These are phyloP conservation scores for Flaveria robusta DNA, from an alignment of 129 eudicot species.

Conservation along the genomic window DNA sequence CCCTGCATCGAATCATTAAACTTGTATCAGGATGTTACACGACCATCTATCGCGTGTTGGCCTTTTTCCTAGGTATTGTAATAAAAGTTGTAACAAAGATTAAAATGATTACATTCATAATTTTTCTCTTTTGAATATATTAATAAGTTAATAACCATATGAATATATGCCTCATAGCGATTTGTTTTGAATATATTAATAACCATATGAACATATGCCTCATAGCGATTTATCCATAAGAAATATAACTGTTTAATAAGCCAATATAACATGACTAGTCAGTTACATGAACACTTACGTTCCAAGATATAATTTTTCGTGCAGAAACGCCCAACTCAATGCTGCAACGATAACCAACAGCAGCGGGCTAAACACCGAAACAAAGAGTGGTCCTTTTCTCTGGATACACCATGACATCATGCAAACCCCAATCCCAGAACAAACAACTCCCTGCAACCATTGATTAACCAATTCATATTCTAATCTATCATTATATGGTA, in stretches of 20 bases:
- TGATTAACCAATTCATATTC: not conserved
- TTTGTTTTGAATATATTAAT: no score
- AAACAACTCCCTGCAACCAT: conserved; percentile 60
- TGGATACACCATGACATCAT: conserved; percentile 79
- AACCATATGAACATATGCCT: not conserved
- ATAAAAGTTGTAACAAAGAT: no score
- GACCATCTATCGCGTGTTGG: not conserved
- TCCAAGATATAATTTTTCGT: conserved; percentile 70
- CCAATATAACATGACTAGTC: not conserved
- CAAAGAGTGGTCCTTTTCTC: conserved; percentile 86
- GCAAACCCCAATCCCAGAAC: conserved; percentile 55
- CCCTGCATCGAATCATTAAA: conserved; percentile 28
- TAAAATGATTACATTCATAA: no score
- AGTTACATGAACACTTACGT: conserved; percentile 53
- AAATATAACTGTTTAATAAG: not conserved
- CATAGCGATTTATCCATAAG: not conserved
- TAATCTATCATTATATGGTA: not conserved
- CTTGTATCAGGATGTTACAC: not conserved
- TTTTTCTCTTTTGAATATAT: no score
- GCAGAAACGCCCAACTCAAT: conserved; percentile 77
- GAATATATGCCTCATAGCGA: not conserved
- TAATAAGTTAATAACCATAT: no score
- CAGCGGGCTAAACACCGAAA: conserved; percentile 81
- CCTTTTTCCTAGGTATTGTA: no score
- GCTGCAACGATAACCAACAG: conserved; percentile 66